These are phyloP conservation scores for Colletotrichum kahawae DNA, from an alignment of 2,329 filamentous ascomycete genomes.

Conservation along the genomic window DNA sequence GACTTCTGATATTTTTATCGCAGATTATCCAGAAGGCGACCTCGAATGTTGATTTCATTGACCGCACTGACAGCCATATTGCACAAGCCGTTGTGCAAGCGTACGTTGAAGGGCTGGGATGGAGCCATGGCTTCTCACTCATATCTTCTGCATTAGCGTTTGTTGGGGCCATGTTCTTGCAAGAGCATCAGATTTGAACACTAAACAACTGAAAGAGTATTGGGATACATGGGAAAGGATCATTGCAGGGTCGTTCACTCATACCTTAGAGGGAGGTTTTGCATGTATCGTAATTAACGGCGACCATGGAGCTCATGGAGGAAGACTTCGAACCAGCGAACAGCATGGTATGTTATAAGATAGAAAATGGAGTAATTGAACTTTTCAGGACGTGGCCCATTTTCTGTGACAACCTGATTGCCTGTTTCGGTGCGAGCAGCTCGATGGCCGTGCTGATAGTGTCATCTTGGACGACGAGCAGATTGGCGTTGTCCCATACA, in stretches of 20 bases:
- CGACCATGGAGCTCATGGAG: not conserved
- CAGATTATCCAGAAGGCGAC: slow-evolving; percentile 36
- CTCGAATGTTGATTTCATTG: slow-evolving; percentile 37
- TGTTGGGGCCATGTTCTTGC: slow-evolving; percentile 28
- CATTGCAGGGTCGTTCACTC: not conserved
- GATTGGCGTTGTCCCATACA: no score
- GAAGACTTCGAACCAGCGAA: not conserved
- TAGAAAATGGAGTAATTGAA: not conserved
- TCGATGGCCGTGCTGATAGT: not conserved
- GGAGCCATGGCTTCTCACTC: slow-evolving; percentile 38
- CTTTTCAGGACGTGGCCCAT: not conserved
- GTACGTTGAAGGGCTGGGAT: slow-evolving; percentile 39
- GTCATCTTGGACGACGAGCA: not conserved
- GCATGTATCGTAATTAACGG: not conserved
- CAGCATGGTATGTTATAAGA: not conserved
- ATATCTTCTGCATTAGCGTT: slow-evolving; percentile 30
- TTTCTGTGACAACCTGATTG: not conserved
- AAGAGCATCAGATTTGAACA: slow-evolving; percentile 27
- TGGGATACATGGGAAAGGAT: not conserved
- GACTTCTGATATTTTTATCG: not conserved
- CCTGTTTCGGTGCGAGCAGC: not conserved
- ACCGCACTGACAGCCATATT: slow-evolving; percentile 27
- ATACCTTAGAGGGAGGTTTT: not conserved
- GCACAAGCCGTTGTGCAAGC: slow-evolving; percentile 33
- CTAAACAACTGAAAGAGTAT: not conserved